A percentile compares a stretch with the other conserved stretches of the same genome.
Conservation (phyloP, 495 filamentous ascomycete genomes). For the Annulohypoxylon maeteangense region DNA sequence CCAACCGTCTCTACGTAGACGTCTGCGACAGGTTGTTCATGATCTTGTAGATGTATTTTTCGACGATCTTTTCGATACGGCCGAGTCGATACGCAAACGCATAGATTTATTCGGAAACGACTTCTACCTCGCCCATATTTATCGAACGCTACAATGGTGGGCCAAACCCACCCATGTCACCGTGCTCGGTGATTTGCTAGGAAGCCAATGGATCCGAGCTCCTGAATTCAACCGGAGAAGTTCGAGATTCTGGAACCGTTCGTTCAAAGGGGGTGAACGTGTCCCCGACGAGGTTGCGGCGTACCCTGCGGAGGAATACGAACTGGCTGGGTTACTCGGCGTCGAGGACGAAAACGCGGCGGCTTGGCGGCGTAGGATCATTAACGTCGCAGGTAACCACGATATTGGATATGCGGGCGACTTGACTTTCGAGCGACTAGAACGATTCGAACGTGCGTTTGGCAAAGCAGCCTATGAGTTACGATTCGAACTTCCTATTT, state of each 20-base stretch:
- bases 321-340: conserved; percentile 63
- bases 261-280: conserved; percentile 74
- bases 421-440: conserved; percentile 73
- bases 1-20: conserved; percentile 56
- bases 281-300: conserved; percentile 71
- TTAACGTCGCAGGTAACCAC: conserved; percentile 93
- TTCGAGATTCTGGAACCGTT: conserved; percentile 80
- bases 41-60: conserved; percentile 64
- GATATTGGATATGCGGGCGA: conserved; percentile 97
- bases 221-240: conserved; percentile 80
- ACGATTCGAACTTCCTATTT: conserved; percentile 69
- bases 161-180: conserved; percentile 85
- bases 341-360: conserved; percentile 54
- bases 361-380: conserved; percentile 77
- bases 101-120: conserved; percentile 94
- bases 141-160: conserved; percentile 85
- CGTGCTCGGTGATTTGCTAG: conserved; percentile 89
- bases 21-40: conserved; percentile 59
- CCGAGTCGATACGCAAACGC: conserved; percentile 75
- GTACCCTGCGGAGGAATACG: conserved; percentile 59
- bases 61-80: conserved; percentile 71
- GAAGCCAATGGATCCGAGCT: conserved; percentile 95
- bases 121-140: conserved; percentile 92
- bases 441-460: conserved; percentile 83
- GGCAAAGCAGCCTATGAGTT: conserved; percentile 90